Evolutionary conservation across 2,329 filamentous ascomycete species (phyloP).

Genomic region (Trichoderma citrinoviride): DNA sequence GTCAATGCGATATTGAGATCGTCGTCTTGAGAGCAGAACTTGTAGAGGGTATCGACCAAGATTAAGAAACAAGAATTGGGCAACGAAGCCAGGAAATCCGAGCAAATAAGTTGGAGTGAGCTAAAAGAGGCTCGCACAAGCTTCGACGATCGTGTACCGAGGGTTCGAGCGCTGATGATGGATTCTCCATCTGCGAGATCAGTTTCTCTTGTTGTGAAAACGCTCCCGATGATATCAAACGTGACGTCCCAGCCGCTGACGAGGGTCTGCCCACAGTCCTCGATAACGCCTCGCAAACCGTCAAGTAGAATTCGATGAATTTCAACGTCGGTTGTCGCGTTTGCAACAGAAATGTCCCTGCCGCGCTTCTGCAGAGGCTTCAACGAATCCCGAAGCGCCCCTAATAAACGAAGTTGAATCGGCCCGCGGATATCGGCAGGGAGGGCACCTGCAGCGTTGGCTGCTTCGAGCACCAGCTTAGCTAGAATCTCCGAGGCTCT

Average conservation of each 20-base stretch:
- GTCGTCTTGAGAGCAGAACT: constrained; percentile 84
- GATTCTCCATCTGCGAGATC: constrained; percentile 36
- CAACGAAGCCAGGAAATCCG: constrained; percentile 79
- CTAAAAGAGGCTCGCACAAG: constrained; percentile 85
- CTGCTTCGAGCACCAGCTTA: constrained; percentile 56
- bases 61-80: constrained; percentile 70
- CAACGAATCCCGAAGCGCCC: constrained; percentile 62
- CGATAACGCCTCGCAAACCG: constrained; percentile 75
- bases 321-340: constrained; percentile 66
- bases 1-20: constrained; percentile 95
- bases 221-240: constrained; percentile 80
- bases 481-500: constrained; percentile 65
- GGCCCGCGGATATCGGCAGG: constrained; percentile 50
- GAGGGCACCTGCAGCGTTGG: constrained; percentile 53
- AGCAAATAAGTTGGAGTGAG: constrained; percentile 88
- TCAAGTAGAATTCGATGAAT: constrained; percentile 80
- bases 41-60: constrained; percentile 82
- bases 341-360: constrained; percentile 53
- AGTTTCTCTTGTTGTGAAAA: constrained; percentile 57
- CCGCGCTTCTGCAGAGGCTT: constrained; percentile 51
- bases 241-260: constrained; percentile 80
- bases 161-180: constrained; percentile 33
- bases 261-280: constrained; percentile 83
- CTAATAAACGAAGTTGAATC: constrained; percentile 71
- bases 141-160: constrained; percentile 62